Evolutionary conservation across 2,329 filamentous ascomycete genomes (phyloP).

Genomic region (Stachybotrys chlorohalonatus): DNA sequence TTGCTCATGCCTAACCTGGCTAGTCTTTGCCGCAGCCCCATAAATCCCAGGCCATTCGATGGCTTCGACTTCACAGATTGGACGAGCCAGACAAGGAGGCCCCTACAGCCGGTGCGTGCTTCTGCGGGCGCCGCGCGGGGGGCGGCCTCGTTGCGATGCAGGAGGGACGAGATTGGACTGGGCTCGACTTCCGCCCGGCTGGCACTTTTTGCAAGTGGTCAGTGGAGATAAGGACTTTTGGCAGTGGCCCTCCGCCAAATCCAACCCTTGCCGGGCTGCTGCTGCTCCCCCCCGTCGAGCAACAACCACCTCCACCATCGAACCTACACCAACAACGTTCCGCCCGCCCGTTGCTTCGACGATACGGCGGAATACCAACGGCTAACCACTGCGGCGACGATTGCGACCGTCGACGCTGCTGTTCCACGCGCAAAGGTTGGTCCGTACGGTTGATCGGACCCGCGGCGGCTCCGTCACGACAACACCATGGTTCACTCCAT

Average conservation of each 20-base stretch:
- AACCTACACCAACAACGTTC: not conserved
- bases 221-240: not conserved
- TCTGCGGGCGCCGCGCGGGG: not conserved
- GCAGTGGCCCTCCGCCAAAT: not conserved
- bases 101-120: not conserved
- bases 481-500: slow-evolving; percentile 22
- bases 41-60: not conserved
- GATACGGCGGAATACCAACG: not conserved
- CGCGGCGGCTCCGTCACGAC: not conserved
- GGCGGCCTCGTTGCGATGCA: not conserved
- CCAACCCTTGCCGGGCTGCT: not conserved
- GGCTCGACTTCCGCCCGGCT: not conserved
- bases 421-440: not conserved
- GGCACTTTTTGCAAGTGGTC: not conserved
- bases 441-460: not conserved
- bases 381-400: not conserved
- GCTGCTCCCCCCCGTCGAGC: no score
- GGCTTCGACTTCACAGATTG: not conserved
- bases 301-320: not conserved
- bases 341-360: not conserved
- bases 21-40: not conserved
- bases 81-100: not conserved
- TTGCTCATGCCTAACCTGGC: not conserved
- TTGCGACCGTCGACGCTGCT: not conserved
- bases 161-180: not conserved